phyloP scores from a whole-genome alignment of 2,329 filamentous ascomycete species.

The Fusarium sp. region DNA sequence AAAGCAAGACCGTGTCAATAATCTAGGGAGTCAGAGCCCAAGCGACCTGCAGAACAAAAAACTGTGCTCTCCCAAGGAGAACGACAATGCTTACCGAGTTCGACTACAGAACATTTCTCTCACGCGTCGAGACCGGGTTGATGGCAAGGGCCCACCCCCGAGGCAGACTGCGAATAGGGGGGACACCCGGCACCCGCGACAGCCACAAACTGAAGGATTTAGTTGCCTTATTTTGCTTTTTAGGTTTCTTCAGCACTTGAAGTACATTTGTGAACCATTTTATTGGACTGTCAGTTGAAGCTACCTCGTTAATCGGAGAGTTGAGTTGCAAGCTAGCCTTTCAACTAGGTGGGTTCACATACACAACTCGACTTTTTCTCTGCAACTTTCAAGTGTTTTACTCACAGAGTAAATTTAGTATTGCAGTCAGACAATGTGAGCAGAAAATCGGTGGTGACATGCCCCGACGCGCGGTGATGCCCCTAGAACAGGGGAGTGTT shows the following conservation, averaged over 20 bases:
- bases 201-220: background rate
- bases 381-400: constrained; percentile 2
- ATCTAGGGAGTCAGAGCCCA: too few species aligned
- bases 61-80: too few species aligned
- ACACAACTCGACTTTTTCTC: background rate
- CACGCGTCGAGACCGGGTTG: too few species aligned
- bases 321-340: background rate
- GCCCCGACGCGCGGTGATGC: background rate
- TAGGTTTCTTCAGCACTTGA: background rate
- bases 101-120: too few species aligned
- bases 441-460: background rate
- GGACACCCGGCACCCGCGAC: background rate
- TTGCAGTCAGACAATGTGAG: background rate
- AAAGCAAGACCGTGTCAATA: too few species aligned
- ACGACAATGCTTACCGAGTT: too few species aligned
- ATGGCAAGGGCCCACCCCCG: background rate
- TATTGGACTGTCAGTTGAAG: background rate
- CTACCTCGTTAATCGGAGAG: background rate
- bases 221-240: too few species aligned
- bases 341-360: background rate
- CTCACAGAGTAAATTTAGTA: fast-evolving
- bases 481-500: background rate
- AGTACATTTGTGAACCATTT: background rate
- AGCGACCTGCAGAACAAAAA: too few species aligned
- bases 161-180: background rate